phyloP scores from a whole-genome alignment of 78 protist genomes.

The Capsaspora owczarzaki region DNA sequence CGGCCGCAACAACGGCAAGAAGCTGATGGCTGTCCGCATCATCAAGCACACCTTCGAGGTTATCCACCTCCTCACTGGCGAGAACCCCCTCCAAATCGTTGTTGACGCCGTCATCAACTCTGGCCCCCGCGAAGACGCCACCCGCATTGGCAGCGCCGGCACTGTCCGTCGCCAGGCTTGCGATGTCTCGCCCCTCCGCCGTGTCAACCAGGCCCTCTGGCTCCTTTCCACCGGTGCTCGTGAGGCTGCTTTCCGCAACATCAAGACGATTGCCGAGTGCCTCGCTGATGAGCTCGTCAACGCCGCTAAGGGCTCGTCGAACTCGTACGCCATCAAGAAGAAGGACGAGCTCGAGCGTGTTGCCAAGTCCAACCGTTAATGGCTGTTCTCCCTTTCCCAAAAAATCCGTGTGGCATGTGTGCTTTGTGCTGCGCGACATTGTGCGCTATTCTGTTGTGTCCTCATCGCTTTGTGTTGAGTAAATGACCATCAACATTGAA shows the following conservation, averaged over 20 bases:
- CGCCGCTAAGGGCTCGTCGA: conserved; percentile 81
- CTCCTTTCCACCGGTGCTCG: conserved; percentile 93
- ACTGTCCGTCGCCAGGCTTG: conserved; percentile 99
- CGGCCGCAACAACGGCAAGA: conserved; percentile 99
- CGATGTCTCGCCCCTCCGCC: conserved; percentile 99
- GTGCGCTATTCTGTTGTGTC: too few relatives aligned
- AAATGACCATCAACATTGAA: too few relatives aligned
- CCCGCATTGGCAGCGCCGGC: conserved; percentile 99
- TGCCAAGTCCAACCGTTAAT: conserved; percentile 78
- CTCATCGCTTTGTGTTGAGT: too few relatives aligned
- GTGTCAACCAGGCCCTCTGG: conserved; percentile 96
- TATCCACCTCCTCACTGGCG: conserved; percentile 94
- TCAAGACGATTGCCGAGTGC: conserved; percentile 99
- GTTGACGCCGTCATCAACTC: conserved; percentile 89
- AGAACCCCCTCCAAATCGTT: conserved; percentile 42
- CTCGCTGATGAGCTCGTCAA: conserved; percentile 98
- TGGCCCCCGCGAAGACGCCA: conserved; percentile 99
- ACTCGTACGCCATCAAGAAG: conserved; percentile 63
- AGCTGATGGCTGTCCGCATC: conserved; percentile 96
- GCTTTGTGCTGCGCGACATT: too few relatives aligned
- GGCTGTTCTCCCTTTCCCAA: too few relatives aligned
- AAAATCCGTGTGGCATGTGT: too few relatives aligned
- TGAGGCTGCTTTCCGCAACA: conserved; percentile 94
- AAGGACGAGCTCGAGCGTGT: conserved; percentile 88
- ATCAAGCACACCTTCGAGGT: conserved; percentile 97